Evolutionary conservation across 1,139 yeast species (phyloP).

Genomic region (Blastobotrys apis): DNA sequence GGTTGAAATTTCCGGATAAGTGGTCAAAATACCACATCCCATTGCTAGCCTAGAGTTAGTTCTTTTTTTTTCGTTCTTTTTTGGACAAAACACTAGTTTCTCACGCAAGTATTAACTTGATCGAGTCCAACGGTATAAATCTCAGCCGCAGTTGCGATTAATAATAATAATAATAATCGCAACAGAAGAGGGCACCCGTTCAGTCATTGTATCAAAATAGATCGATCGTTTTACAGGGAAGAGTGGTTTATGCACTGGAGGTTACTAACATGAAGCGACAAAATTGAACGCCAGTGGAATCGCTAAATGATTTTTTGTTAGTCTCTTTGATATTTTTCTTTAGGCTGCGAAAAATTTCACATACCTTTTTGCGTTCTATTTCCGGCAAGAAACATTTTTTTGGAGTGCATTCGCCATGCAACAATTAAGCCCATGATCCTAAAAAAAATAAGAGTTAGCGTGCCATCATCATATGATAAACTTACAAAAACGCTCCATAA

Average conservation of each 20-base stretch:
- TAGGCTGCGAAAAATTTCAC: constrained; percentile 13
- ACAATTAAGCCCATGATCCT: constrained; percentile 33
- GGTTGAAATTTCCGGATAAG: constrained; percentile 84
- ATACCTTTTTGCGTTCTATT: constrained; percentile 72
- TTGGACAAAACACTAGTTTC: constrained; percentile 39
- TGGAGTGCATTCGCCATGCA: constrained; percentile 31
- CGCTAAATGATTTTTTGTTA: constrained; percentile 20
- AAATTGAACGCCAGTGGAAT: constrained; percentile 80
- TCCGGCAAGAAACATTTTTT: constrained; percentile 59
- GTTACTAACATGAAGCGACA: constrained; percentile 80
- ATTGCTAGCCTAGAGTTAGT: constrained; percentile 47
- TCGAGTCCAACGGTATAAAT: constrained; percentile 80
- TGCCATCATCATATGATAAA: not conserved
- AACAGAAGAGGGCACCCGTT: no score
- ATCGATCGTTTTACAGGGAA: no score
- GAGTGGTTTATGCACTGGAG: no score
- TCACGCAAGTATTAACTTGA: constrained; percentile 88
- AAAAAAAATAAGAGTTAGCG: not conserved
- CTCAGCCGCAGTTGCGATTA: constrained; percentile 49
- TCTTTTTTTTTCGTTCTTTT: not conserved
- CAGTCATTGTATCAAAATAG: no score
- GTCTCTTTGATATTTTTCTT: constrained; percentile 7
- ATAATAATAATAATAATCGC: not conserved
- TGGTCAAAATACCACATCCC: constrained; percentile 86
- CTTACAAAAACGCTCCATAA: constrained; percentile 56